These are phyloP conservation scores for Aspergillus sp. DNA, from an alignment of 2,329 filamentous ascomycete species.

Conservation along the genomic window DNA sequence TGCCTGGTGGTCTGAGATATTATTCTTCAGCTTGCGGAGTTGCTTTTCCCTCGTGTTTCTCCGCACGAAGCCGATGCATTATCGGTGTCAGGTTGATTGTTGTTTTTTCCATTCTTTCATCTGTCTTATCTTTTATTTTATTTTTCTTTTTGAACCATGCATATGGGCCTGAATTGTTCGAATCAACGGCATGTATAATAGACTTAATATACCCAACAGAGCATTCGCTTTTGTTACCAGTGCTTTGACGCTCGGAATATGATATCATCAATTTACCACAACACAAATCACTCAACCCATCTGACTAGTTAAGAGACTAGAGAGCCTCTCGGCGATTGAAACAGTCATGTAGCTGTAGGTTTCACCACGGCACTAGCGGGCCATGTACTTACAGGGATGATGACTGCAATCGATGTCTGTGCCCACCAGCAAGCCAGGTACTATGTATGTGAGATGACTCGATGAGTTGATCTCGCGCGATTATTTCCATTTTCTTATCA, in stretches of 20 bases:
- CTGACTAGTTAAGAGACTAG: neutral
- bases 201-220: constrained; percentile 36
- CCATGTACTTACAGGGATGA: too few relatives aligned
- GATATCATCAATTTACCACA: neutral
- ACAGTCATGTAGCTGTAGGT: too few relatives aligned
- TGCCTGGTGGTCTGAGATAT: too few relatives aligned
- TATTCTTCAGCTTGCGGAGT: too few relatives aligned
- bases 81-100: neutral
- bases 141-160: constrained; percentile 3
- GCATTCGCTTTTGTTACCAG: constrained; percentile 12
- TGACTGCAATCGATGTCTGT: too few relatives aligned
- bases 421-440: too few relatives aligned
- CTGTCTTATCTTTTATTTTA: constrained; percentile 6
- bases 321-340: neutral
- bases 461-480: too few relatives aligned
- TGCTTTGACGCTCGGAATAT: neutral
- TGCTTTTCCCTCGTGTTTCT: too few relatives aligned
- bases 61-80: too few relatives aligned
- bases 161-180: constrained; percentile 11
- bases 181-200: constrained; percentile 33
- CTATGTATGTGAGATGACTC: too few relatives aligned
- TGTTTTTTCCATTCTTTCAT: constrained; percentile 14
- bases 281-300: neutral
- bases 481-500: too few relatives aligned
- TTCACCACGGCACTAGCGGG: too few relatives aligned